A percentile compares a stretch with the other conserved stretches of the same genome.
phyloP scores from a whole-genome alignment of 2,329 filamentous ascomycete species.

The Ilyonectria mors-panacis region DNA sequence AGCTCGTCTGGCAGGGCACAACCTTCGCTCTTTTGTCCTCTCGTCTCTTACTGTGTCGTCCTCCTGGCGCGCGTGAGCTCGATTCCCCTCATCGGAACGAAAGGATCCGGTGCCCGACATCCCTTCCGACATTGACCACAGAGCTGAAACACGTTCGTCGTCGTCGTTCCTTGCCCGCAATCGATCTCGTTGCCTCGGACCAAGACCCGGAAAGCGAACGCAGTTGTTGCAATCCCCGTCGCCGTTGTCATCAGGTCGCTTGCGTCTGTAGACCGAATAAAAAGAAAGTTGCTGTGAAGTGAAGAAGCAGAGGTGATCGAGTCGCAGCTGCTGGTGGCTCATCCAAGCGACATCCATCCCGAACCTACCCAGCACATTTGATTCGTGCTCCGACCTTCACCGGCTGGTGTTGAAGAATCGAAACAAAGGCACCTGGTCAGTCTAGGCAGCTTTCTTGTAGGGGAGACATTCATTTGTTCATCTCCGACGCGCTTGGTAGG shows the following conservation, averaged over 20 bases:
- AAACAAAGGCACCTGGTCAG: constrained; percentile 31
- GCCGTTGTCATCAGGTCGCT: constrained; percentile 52
- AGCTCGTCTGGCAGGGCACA: constrained; percentile 34
- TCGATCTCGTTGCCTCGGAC: constrained; percentile 53
- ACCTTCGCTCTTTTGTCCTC: constrained; percentile 25
- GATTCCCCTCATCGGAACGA: constrained; percentile 44
- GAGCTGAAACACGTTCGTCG: constrained; percentile 63
- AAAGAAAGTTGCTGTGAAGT: constrained; percentile 53
- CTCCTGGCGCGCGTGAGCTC: constrained; percentile 36
- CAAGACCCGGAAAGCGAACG: constrained; percentile 54
- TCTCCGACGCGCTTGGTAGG: constrained; percentile 86
- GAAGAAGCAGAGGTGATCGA: constrained; percentile 41
- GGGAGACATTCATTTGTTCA: constrained; percentile 99
- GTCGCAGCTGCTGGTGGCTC: constrained; percentile 37
- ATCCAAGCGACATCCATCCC: constrained; percentile 28
- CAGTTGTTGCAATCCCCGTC: constrained; percentile 50
- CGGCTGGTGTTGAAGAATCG: constrained; percentile 41
- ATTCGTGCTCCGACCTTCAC: constrained; percentile 40
- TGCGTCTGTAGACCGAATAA: constrained; percentile 57
- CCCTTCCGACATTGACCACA: constrained; percentile 50
- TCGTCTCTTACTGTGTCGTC: constrained; percentile 33
- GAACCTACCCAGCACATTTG: constrained; percentile 16
- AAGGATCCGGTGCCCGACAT: constrained; percentile 47
- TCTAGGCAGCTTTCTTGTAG: constrained; percentile 64
- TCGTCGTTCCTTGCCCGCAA: constrained; percentile 51